A percentile compares a stretch with the other conserved stretches of the same genome.
Evolutionary conservation across 2,329 filamentous ascomycete genomes (phyloP).

Genomic region (Simplicillium sp.): DNA sequence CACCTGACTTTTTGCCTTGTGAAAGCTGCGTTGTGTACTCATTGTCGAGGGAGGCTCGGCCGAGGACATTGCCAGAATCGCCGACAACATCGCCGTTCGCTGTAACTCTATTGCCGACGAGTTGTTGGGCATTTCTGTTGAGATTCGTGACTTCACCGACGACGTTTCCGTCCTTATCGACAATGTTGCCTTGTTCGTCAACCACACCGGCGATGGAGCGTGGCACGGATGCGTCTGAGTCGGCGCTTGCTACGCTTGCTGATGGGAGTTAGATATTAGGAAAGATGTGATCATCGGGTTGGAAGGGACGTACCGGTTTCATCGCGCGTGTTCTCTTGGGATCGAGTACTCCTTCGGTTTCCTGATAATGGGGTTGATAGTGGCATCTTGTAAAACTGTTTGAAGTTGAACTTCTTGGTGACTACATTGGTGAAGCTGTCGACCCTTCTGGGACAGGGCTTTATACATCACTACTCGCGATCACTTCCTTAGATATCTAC

Average conservation of each 20-base stretch:
- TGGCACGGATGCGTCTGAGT: conserved; percentile 17
- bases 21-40: conserved; percentile 29
- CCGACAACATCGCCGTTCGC: conserved; percentile 23
- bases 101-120: conserved; percentile 30
- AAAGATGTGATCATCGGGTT: no score
- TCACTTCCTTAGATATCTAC: no score
- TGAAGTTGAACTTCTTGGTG: not conserved
- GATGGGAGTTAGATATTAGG: no score
- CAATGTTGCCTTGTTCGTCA: conserved; percentile 32
- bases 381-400: not conserved
- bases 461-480: no score
- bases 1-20: conserved; percentile 17
- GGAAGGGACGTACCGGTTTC: not conserved
- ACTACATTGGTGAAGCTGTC: no score
- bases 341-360: not conserved
- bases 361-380: not conserved
- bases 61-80: conserved; percentile 29
- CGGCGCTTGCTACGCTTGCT: not conserved
- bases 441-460: no score
- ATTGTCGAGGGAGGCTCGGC: conserved; percentile 28
- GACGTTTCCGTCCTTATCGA: conserved; percentile 32
- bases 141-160: conserved; percentile 31
- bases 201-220: conserved; percentile 30
- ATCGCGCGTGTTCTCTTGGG: not conserved
- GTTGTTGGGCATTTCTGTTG: conserved; percentile 23